Evolutionary conservation across 2,329 filamentous ascomycete species (phyloP), one percentile per base, ranked within the genome.

Genomic region (Didymella arachidicola): DNA sequence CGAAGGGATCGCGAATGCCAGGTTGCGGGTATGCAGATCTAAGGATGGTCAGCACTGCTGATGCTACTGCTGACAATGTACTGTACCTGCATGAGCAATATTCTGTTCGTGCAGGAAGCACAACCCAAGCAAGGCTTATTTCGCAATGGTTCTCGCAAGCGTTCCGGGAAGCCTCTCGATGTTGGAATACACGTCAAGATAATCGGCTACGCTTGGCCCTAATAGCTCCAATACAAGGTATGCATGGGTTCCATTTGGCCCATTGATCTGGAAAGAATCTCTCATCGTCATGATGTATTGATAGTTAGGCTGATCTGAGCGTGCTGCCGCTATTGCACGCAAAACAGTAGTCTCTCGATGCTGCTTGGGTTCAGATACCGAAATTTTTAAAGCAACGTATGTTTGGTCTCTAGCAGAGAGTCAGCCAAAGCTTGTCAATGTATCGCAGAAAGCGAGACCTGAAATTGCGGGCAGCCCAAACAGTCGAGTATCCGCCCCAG

Each of bases 161-260:
- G 0, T 61, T 12, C 60, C 74, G 4, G 79, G 79, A 50, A 81
- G 66, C 70, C 79, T 71, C 68, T 68, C 59, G 59, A 69, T 64
- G 62, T 64, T 22, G 56, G 76, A 77, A 18, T 69, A 72, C 10
- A 65, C 59, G 46, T 69, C 63, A 53, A 79, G 72, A 58, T 75
- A 63, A 45, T 75, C 68, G 11, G 77, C 72, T 18, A 81, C 69
- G 64, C 68, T 81, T 7, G 79, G 73, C 2, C 78, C 79, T 27
- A 80, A 52, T n/a, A 78, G 65, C 41, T 80, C 75, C 44, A 77
- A 73, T 6, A 83, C 76, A 0, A 82, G 64, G 62, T 80, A 83
- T n/a, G 71, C 61, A 60, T 83, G 80, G 2, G 30, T 69, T 11
- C 81, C 79, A 66, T 83, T 83, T 7, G 79, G 79, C 10, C 81